Evolutionary conservation across 495 filamentous ascomycete genomes (phyloP).

Genomic region (Massariosphaeria phaeospora): DNA sequence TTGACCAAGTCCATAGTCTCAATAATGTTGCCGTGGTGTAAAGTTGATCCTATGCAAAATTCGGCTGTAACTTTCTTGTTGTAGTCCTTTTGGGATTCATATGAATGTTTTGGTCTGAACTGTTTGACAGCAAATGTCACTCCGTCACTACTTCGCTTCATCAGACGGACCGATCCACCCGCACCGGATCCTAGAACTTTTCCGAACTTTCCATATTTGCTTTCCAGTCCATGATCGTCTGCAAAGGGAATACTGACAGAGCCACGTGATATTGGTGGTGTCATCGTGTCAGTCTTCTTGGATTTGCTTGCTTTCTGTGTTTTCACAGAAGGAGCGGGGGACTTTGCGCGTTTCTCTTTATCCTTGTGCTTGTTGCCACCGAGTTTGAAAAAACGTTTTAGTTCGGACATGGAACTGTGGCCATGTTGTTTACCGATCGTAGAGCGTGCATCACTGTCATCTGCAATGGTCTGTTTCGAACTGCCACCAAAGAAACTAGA

Average conservation of each 20-base stretch:
- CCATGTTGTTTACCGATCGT: constrained; percentile 53
- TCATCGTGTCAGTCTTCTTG: constrained; percentile 46
- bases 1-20: constrained; percentile 96
- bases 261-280: constrained; percentile 54
- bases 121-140: constrained; percentile 97
- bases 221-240: constrained; percentile 84
- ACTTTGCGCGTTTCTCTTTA: constrained; percentile 59
- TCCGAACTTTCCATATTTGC: constrained; percentile 92
- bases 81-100: constrained; percentile 91
- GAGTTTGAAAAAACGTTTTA: constrained; percentile 87
- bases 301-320: constrained; percentile 37
- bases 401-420: constrained; percentile 85
- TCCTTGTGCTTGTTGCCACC: constrained; percentile 49
- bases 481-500: constrained; percentile 41
- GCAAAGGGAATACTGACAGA: constrained; percentile 75
- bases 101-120: constrained; percentile 86
- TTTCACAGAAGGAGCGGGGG: constrained; percentile 49
- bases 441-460: constrained; percentile 20
- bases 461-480: constrained; percentile 38
- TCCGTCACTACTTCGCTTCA: constrained; percentile 86
- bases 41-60: constrained; percentile 94
- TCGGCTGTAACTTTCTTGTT: constrained; percentile 99
- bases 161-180: constrained; percentile 87
- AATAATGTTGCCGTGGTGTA: constrained; percentile 98
- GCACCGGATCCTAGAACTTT: constrained; percentile 91